These are phyloP conservation scores for Didymella glomerata DNA, from an alignment of 2,329 filamentous ascomycete species.

Conservation along the genomic window DNA sequence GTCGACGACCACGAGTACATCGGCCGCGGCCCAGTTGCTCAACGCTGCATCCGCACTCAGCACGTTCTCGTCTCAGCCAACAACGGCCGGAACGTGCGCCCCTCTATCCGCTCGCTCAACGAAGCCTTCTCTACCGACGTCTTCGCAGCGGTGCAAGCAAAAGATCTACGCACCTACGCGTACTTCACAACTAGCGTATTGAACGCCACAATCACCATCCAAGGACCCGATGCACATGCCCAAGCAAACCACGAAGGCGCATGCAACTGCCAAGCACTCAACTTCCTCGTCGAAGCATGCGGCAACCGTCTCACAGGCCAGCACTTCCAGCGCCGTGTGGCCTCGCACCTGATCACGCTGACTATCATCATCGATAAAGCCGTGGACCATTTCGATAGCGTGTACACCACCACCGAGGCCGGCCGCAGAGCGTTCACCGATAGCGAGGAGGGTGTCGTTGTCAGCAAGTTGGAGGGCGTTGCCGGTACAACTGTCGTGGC, in stretches of 20 bases:
- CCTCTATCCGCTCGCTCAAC: constrained; percentile 37
- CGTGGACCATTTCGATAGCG: constrained; percentile 28
- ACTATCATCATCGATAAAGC: constrained; percentile 38
- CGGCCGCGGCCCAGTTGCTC: constrained; percentile 23
- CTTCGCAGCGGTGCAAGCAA: constrained; percentile 17
- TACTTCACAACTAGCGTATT: constrained; percentile 32
- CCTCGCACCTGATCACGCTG: constrained; percentile 34
- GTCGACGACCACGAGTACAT: constrained; percentile 41
- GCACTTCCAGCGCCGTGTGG: constrained; percentile 38
- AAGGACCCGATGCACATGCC: constrained; percentile 37
- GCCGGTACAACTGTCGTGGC: constrained; percentile 33
- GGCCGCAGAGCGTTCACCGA: constrained; percentile 29
- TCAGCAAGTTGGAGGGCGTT: constrained; percentile 34
- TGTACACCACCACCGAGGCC: constrained; percentile 32
- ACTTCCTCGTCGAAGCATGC: constrained; percentile 38
- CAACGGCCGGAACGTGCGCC: constrained; percentile 44
- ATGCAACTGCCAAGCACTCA: constrained; percentile 37
- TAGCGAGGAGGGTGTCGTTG: constrained; percentile 29
- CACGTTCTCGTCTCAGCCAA: constrained; percentile 40
- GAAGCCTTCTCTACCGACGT: constrained; percentile 37
- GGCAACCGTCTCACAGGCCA: constrained; percentile 40
- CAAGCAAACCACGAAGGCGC: constrained; percentile 42
- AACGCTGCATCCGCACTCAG: constrained; percentile 33
- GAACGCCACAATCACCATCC: constrained; percentile 32
- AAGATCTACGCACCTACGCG: not conserved